Conservation (phyloP, 192 early-diverging fungal species). For the Pilaira anomala region DNA sequence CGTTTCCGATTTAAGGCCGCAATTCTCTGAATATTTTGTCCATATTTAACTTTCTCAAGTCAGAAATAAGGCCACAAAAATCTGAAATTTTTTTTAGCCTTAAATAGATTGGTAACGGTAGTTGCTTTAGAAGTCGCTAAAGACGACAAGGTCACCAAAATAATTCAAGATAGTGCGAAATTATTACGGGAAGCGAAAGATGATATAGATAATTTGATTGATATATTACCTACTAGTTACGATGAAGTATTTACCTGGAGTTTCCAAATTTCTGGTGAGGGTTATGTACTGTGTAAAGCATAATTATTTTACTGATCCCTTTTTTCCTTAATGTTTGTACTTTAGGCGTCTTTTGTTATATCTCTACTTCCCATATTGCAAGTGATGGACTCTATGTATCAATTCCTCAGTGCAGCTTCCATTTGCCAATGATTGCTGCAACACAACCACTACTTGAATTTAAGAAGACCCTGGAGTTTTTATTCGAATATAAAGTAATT, state of each 20-base stretch:
- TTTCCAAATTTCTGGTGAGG: neutral
- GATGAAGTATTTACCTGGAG: constrained; percentile 5
- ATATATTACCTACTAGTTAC: neutral
- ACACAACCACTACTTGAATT: constrained; percentile 1
- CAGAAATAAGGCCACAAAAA: no score
- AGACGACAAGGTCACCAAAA: neutral
- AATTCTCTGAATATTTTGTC: no score
- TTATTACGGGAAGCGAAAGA: neutral
- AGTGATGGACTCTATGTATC: constrained; percentile 10
- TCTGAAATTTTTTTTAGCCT: no score
- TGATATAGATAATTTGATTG: constrained; percentile 1
- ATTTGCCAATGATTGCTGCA: neutral
- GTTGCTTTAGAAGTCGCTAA: constrained; percentile 1
- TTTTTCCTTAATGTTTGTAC: neutral
- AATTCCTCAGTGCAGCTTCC: neutral
- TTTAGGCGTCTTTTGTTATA: neutral
- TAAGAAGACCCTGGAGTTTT: constrained; percentile 1
- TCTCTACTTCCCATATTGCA: constrained; percentile 1
- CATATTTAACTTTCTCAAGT: no score
- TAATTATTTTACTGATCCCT: neutral
- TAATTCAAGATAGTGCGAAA: neutral
- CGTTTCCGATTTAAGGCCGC: no score
- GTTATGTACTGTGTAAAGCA: neutral
- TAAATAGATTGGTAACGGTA: no score
- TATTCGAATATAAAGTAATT: neutral